Conservation (phyloP, 306 rosid species). For the Quercus mongolica region DNA sequence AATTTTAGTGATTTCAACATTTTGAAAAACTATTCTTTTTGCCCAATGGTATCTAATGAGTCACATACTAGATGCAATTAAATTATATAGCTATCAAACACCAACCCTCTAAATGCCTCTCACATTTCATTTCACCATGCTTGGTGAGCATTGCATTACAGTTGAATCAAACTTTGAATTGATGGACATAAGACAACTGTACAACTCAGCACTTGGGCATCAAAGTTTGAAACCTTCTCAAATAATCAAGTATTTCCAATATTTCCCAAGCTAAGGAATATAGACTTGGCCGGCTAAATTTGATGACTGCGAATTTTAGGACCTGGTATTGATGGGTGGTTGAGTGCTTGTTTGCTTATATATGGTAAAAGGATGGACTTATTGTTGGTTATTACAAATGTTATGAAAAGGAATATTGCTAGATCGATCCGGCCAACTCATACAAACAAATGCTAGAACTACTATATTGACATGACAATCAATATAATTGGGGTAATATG, state of each 20-base stretch:
- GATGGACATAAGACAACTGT: neutral
- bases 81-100: neutral
- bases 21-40: neutral
- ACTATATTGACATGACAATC: too few species aligned
- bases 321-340: slow-evolving; percentile 23
- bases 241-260: slow-evolving; percentile 25
- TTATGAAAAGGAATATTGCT: too few species aligned
- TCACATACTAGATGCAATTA: neutral
- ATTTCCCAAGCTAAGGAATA: slow-evolving; percentile 37
- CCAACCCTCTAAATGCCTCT: neutral
- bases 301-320: slow-evolving; percentile 33
- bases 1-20: neutral
- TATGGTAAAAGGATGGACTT: slow-evolving; percentile 29
- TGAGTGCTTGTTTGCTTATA: slow-evolving; percentile 44
- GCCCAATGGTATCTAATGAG: neutral
- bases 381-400: too few species aligned
- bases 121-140: neutral
- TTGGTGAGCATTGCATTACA: neutral
- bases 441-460: too few species aligned
- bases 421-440: too few species aligned
- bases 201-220: neutral
- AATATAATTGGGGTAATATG: too few species aligned
- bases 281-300: slow-evolving; percentile 36
- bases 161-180: neutral
- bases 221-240: neutral